Percentiles rank a stretch among this genome's conserved stretches.
Conservation (phyloP, 306 rosid species). For the Cyamopsis tetragonoloba region DNA sequence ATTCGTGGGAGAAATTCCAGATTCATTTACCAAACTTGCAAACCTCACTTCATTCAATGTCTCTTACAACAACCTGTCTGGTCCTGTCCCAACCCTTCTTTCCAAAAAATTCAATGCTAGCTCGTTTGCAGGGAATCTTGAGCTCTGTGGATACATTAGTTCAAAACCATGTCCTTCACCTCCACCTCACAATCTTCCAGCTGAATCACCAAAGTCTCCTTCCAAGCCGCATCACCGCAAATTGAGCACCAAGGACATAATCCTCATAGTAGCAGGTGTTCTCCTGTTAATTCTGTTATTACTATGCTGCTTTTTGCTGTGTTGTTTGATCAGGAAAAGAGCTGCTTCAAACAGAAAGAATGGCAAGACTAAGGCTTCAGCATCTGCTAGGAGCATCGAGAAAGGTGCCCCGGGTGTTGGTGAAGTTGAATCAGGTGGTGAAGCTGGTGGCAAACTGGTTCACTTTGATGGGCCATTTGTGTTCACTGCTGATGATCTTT, state of each 20-base stretch:
- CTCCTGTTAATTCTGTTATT: constrained; percentile 59
- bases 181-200: constrained; percentile 45
- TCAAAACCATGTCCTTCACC: constrained; percentile 65
- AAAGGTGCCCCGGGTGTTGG: constrained; percentile 45
- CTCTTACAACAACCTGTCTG: constrained; percentile 85
- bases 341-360: constrained; percentile 49
- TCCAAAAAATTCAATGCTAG: constrained; percentile 76
- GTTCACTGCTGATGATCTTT: constrained; percentile 81
- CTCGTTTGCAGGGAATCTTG: constrained; percentile 77
- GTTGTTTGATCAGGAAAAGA: constrained; percentile 66
- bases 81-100: constrained; percentile 63
- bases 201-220: constrained; percentile 47
- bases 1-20: constrained; percentile 62
- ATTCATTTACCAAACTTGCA: constrained; percentile 50
- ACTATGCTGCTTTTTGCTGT: constrained; percentile 66
- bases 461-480: constrained; percentile 92
- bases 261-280: constrained; percentile 80
- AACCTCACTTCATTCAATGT: constrained; percentile 75
- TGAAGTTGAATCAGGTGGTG: constrained; percentile 64
- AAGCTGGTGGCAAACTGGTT: constrained; percentile 65
- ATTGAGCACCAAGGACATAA: constrained; percentile 71
- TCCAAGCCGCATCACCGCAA: constrained; percentile 37
- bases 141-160: constrained; percentile 64
- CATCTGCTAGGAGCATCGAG: constrained; percentile 39
- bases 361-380: constrained; percentile 39